These are phyloP conservation scores for Pilatotrama ljubarskyi DNA, from an alignment of 768 basidiomycete genomes.

Conservation along the genomic window DNA sequence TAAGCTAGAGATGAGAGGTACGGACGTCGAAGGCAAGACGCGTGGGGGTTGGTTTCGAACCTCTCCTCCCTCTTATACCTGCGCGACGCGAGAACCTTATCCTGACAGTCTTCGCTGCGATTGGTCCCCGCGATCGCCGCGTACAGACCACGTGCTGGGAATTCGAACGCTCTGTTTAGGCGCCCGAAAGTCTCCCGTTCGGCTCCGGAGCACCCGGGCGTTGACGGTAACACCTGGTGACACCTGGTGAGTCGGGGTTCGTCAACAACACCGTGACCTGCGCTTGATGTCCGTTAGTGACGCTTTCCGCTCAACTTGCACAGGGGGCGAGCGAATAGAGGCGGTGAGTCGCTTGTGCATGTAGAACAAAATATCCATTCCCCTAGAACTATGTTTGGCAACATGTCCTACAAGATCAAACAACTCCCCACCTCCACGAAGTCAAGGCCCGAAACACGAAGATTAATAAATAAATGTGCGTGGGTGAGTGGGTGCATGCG, in stretches of 20 bases:
- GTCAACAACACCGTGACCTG: too few relatives aligned
- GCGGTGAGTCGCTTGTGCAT: background rate
- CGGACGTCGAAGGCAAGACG: constrained; percentile 25
- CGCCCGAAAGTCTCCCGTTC: too few relatives aligned
- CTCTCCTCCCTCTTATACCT: constrained; percentile 25
- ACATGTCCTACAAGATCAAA: constrained; percentile 13
- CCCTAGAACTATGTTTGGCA: constrained; percentile 3
- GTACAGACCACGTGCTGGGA: constrained; percentile 21
- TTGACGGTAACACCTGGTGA: too few relatives aligned
- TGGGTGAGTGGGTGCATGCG: background rate
- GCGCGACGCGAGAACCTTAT: constrained; percentile 24
- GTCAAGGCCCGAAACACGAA: constrained; percentile 2
- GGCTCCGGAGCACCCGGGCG: too few relatives aligned
- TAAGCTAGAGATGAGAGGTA: constrained; percentile 17
- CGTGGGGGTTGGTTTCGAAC: constrained; percentile 11
- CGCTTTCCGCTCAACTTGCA: too few relatives aligned
- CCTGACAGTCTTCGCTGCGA: constrained; percentile 10
- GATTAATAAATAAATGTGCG: constrained; percentile 3
- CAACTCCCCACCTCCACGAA: constrained; percentile 6
- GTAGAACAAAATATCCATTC: background rate
- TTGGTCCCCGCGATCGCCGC: constrained; percentile 26
- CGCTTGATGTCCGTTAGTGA: too few relatives aligned
- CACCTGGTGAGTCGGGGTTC: too few relatives aligned
- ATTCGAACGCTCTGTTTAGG: background rate
- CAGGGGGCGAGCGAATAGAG: too few relatives aligned